A percentile compares a stretch with the other conserved stretches of the same genome.
Evolutionary conservation across 768 basidiomycete genomes (phyloP).

Genomic region (Amanita exitialis): DNA sequence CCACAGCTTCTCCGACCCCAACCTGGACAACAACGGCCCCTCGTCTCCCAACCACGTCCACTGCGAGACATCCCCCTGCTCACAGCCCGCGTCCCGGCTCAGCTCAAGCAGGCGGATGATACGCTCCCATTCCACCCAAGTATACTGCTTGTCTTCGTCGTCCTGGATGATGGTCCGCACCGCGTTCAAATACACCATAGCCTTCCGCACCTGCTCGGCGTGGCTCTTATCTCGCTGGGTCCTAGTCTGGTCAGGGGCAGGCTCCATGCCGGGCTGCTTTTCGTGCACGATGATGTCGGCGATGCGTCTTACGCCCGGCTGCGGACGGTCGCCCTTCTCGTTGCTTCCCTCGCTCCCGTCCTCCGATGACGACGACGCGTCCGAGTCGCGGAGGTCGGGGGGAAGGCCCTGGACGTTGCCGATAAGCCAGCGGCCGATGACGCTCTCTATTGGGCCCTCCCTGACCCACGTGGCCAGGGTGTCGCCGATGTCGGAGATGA

Average conservation of each 20-base stretch:
- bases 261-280: too few species aligned
- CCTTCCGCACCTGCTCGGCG: slow-evolving; percentile 2
- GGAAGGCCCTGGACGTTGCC: slow-evolving; percentile 13
- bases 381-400: slow-evolving; percentile 12
- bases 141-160: slow-evolving; percentile 19
- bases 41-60: slow-evolving; percentile 28
- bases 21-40: slow-evolving; percentile 26
- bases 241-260: too few species aligned
- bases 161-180: slow-evolving; percentile 10
- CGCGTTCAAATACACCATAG: slow-evolving; percentile 20
- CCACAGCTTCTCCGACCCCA: slow-evolving; percentile 27
- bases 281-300: too few species aligned
- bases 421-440: not conserved
- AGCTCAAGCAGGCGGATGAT: slow-evolving; percentile 21
- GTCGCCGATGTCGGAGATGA: slow-evolving; percentile 40
- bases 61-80: slow-evolving; percentile 4
- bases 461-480: slow-evolving; percentile 31
- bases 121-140: slow-evolving; percentile 26
- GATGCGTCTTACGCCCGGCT: not conserved
- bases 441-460: slow-evolving; percentile 21
- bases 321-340: too few species aligned
- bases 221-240: not conserved
- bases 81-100: slow-evolving; percentile 8
- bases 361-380: too few species aligned
- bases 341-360: too few species aligned